Conservation (phyloP, 306 rosid species). For the Malus fusca region DNA sequence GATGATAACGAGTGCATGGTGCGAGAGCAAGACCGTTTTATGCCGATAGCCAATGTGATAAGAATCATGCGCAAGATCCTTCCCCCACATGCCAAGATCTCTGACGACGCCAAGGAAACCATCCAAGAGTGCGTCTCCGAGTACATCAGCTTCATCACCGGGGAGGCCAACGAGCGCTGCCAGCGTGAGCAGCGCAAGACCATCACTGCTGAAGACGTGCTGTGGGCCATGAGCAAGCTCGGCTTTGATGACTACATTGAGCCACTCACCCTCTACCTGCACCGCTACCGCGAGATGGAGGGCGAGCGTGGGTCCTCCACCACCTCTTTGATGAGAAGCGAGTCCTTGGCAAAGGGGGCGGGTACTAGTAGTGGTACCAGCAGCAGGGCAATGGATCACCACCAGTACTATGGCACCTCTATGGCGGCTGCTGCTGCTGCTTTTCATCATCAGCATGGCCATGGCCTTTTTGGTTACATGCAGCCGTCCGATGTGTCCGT, state of each 20-base stretch:
- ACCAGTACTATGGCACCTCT: slow-evolving; percentile 27
- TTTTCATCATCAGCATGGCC: slow-evolving; percentile 32
- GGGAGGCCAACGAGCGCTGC: slow-evolving; percentile 87
- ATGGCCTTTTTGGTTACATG: slow-evolving; percentile 31
- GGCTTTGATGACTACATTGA: slow-evolving; percentile 89
- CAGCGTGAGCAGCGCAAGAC: slow-evolving; percentile 84
- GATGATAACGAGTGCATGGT: slow-evolving; percentile 61
- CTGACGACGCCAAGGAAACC: slow-evolving; percentile 77
- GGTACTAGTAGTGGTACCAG: neutral
- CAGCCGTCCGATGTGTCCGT: slow-evolving; percentile 10
- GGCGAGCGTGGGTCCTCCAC: slow-evolving; percentile 48
- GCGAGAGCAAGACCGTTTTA: slow-evolving; percentile 81
- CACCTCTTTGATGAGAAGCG: slow-evolving; percentile 30
- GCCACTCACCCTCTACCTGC: slow-evolving; percentile 58
- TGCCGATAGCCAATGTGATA: slow-evolving; percentile 93
- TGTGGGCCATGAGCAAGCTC: slow-evolving; percentile 85
- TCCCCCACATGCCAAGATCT: slow-evolving; percentile 68
- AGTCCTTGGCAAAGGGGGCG: slow-evolving; percentile 25
- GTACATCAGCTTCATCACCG: slow-evolving; percentile 80
- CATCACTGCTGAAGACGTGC: slow-evolving; percentile 76
- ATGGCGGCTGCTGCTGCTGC: slow-evolving; percentile 6
- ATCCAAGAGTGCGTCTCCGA: slow-evolving; percentile 85
- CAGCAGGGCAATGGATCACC: neutral
- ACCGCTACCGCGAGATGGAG: slow-evolving; percentile 68
- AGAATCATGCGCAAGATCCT: slow-evolving; percentile 83